Evolutionary conservation across 306 rosid genomes (phyloP).

Genomic region (Rubus idaeus): DNA sequence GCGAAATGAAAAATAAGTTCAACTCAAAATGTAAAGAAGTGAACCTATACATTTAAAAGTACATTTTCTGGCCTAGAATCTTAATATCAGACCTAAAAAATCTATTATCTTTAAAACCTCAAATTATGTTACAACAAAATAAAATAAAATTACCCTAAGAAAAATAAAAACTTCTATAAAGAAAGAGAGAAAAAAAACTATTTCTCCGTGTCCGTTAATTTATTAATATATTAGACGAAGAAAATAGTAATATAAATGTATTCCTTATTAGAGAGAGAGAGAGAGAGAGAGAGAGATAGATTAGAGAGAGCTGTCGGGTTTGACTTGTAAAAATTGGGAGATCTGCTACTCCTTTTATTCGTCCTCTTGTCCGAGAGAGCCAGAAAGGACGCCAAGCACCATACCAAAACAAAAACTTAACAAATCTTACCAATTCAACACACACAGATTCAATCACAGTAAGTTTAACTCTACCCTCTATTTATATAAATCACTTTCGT

Average conservation of each 20-base stretch:
- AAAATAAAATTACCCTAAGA: neutral
- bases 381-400: slow-evolving; percentile 32
- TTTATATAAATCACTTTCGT: slow-evolving; percentile 8
- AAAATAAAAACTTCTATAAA: no score
- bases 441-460: slow-evolving; percentile 42
- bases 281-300: neutral
- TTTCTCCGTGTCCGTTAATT: neutral
- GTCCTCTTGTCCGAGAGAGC: slow-evolving; percentile 42
- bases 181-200: no score
- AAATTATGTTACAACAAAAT: neutral
- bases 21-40: neutral
- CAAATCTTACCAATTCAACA: slow-evolving; percentile 16
- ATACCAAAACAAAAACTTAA: slow-evolving; percentile 22
- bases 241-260: neutral
- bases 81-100: neutral
- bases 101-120: neutral
- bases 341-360: slow-evolving; percentile 49
- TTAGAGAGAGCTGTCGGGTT: slow-evolving; percentile 28
- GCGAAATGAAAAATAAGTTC: neutral
- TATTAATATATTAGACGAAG: neutral
- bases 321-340: slow-evolving; percentile 49
- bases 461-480: slow-evolving; percentile 16
- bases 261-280: neutral
- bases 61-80: no score
- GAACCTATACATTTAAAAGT: neutral